Conservation (phyloP, 139 green algal genomes). For the Micractinium sp. region DNA sequence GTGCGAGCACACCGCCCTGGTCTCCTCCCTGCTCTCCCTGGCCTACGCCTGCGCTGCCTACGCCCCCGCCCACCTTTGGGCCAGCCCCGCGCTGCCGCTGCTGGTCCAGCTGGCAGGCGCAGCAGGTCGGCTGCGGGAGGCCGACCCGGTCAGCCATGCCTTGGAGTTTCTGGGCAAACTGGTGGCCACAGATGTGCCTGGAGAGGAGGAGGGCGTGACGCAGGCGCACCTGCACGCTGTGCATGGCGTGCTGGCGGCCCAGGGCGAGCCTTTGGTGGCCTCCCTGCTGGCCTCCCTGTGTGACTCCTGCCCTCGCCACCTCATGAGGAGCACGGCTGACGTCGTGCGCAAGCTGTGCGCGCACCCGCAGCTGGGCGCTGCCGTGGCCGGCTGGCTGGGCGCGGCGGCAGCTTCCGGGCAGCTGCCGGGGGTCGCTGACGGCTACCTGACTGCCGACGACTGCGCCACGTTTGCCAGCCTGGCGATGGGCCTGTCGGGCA, state of each 20-base stretch:
- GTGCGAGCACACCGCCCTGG: constrained; percentile 52
- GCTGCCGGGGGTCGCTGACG: constrained; percentile 26
- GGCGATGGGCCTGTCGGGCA: constrained; percentile 41
- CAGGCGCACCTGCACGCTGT: constrained; percentile 15
- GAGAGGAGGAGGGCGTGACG: neutral
- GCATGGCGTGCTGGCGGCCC: constrained; percentile 15
- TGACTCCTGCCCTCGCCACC: constrained; percentile 69
- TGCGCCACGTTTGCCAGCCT: constrained; percentile 29
- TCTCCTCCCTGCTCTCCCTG: constrained; percentile 57
- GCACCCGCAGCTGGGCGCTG: constrained; percentile 6
- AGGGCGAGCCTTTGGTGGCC: constrained; percentile 51
- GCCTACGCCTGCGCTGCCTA: constrained; percentile 72
- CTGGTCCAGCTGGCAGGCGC: constrained; percentile 56
- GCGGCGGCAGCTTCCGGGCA: constrained; percentile 19
- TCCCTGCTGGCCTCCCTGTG: constrained; percentile 53
- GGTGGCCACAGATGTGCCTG: constrained; percentile 11
- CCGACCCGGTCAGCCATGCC: constrained; percentile 54
- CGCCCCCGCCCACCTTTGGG: constrained; percentile 57
- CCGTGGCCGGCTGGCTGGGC: constrained; percentile 34
- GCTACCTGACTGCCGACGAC: constrained; percentile 29
- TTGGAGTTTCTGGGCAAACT: constrained; percentile 64
- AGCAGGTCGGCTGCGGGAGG: constrained; percentile 48
- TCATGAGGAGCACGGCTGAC: constrained; percentile 66
- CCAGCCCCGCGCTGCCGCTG: constrained; percentile 16
- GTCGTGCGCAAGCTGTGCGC: constrained; percentile 51